These are phyloP conservation scores for Suillus subaureus DNA, from an alignment of 768 basidiomycete species.

Conservation along the genomic window DNA sequence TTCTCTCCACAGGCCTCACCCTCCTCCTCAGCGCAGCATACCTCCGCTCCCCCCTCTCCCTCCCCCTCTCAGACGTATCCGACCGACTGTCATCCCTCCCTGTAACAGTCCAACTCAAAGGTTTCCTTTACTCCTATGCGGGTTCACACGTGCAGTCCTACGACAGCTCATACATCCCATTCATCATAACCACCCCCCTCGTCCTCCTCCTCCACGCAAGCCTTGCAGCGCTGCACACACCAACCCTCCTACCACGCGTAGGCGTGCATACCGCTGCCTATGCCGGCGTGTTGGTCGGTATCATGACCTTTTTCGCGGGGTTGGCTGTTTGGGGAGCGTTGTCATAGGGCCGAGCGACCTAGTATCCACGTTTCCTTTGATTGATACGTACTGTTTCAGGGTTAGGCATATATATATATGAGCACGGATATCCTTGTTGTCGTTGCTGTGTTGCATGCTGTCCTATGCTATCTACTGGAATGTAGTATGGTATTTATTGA, in stretches of 20 bases:
- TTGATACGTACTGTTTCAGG: background rate
- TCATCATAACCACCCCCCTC: conserved; percentile 44
- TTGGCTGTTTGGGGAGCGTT: conserved; percentile 74
- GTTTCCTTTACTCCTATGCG: background rate
- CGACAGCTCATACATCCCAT: conserved; percentile 33
- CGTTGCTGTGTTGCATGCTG: background rate
- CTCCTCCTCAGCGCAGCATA: conserved; percentile 56
- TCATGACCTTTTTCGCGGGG: conserved; percentile 73
- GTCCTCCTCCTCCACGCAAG: conserved; percentile 51
- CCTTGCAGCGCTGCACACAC: conserved; percentile 67
- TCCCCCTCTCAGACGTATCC: background rate
- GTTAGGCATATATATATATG: background rate
- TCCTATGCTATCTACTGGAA: background rate
- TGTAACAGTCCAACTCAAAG: conserved; percentile 14
- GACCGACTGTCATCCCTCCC: conserved; percentile 11
- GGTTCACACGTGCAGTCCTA: conserved; percentile 11
- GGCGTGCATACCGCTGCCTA: conserved; percentile 81
- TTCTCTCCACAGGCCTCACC: conserved; percentile 69
- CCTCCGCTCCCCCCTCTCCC: conserved; percentile 53
- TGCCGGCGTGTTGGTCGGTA: conserved; percentile 60
- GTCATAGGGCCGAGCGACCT: conserved; percentile 30
- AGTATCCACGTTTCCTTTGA: background rate
- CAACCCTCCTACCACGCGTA: conserved; percentile 65
- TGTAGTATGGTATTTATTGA: background rate
- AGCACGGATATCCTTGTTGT: background rate